phyloP scores from a whole-genome alignment of 2,329 filamentous ascomycete species.

The Xylaria sp. region DNA sequence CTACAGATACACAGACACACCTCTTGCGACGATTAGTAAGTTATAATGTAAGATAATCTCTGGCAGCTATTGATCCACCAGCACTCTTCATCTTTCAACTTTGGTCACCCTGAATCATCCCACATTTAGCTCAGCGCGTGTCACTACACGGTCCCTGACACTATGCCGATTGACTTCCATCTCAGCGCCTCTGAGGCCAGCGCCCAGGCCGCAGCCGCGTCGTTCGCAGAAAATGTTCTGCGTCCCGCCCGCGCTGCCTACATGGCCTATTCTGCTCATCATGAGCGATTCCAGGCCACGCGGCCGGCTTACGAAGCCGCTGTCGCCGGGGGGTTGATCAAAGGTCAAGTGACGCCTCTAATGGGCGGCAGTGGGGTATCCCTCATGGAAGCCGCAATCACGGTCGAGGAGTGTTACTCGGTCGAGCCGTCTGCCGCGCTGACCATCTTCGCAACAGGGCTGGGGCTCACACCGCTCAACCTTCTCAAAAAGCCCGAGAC shows the following conservation, averaged over 20 bases:
- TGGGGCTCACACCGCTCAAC: slow-evolving; percentile 55
- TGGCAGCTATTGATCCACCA: too few relatives aligned
- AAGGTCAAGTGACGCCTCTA: slow-evolving; percentile 47
- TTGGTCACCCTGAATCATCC: too few relatives aligned
- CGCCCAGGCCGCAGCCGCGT: slow-evolving; percentile 1
- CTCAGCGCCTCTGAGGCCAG: slow-evolving; percentile 8
- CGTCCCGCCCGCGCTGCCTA: slow-evolving; percentile 10
- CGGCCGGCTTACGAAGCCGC: slow-evolving; percentile 49
- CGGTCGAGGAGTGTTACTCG: slow-evolving; percentile 56
- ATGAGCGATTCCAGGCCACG: slow-evolving; percentile 49
- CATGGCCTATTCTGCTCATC: not conserved
- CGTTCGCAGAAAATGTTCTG: slow-evolving; percentile 9
- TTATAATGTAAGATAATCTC: too few relatives aligned
- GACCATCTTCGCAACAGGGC: slow-evolving; percentile 54
- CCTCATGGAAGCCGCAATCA: slow-evolving; percentile 51
- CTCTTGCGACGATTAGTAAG: too few relatives aligned
- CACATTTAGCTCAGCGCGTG: too few relatives aligned
- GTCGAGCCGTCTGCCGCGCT: slow-evolving; percentile 53
- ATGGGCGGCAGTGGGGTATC: slow-evolving; percentile 50
- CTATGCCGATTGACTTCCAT: slow-evolving; percentile 18
- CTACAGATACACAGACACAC: too few relatives aligned
- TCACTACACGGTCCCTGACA: too few relatives aligned
- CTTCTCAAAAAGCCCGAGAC: slow-evolving; percentile 46
- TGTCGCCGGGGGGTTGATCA: slow-evolving; percentile 48
- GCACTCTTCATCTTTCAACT: too few relatives aligned